Evolutionary conservation across 176 grass and related monocot species (phyloP), one percentile per base, ranked within the genome.

Genomic region (Aegilops bicornis): DNA sequence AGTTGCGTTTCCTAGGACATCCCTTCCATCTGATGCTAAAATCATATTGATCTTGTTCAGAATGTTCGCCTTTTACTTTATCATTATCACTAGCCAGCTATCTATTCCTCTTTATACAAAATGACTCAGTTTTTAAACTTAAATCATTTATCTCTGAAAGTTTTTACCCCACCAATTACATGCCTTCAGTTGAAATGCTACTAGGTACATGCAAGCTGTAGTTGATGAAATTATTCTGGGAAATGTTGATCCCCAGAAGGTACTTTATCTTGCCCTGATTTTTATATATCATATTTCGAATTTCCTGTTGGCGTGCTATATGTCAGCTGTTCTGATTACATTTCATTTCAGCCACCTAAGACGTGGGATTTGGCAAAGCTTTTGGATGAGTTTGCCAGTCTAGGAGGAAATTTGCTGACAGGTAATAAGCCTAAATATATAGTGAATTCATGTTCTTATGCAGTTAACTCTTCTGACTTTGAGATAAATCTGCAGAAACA

Each of bases 161-260:
- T 29, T 72, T 36, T 72, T 60, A 33, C 52, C 27, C 67, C 25
- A 43, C 67, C 25, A 43, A 9, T 82, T 77, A 58, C 31, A 85
- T 47, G 30, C 1, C 22, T 73, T 78, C 77, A 82, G 29, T 81
- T 77, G 58, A 50, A 73, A 80, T 92, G 45, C 16, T 90, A 87
- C 65, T 88, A 98, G 96, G 88, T 98, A 95, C 84, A 95, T 95
- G 93, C 96, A 95, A 95, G 96, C 96, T 27, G 88, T 98, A 79
- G 90, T 87, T n/a, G 93, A 98, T 92, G 93, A 98, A 82, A 79
- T 95, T 89, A 80, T 94, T 76, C 86, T 94, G 79, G 71, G 82
- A 88, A 88, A 90, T 89, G 56, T 74, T 89, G 91, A 95, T 91
- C 84, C 96, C 36, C 91, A 91, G 48, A 89, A 89, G 91, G 96